Conservation (phyloP, 148 eudicot species). For the Heliamphora exappendiculata region DNA sequence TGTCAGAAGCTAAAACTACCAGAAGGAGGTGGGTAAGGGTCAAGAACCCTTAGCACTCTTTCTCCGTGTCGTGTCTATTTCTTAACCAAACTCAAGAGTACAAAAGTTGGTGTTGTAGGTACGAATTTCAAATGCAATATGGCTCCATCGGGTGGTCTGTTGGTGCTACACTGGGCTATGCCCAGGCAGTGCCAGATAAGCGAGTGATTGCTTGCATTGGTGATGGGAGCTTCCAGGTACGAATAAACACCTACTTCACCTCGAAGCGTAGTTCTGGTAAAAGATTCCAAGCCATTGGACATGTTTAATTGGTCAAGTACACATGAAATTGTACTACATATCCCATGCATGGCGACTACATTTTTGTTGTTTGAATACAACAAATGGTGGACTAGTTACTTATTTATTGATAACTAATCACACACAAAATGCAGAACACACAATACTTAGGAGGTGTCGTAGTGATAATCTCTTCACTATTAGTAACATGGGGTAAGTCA, state of each 20-base stretch:
- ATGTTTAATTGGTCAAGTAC: too few species aligned
- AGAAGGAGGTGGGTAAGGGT: conserved; percentile 12
- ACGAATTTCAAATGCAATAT: conserved; percentile 30
- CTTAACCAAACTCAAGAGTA: not conserved
- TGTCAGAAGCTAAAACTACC: conserved; percentile 16
- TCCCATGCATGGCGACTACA: too few species aligned
- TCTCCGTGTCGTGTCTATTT: not conserved
- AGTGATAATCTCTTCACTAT: too few species aligned
- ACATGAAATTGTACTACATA: too few species aligned
- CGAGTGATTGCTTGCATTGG: conserved; percentile 92
- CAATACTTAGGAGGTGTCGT: too few species aligned
- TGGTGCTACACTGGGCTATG: conserved; percentile 25
- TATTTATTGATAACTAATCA: too few species aligned
- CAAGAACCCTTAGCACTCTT: not conserved
- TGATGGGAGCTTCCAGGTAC: conserved; percentile 80
- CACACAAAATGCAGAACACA: too few species aligned
- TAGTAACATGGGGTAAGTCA: too few species aligned
- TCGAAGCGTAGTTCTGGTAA: not conserved
- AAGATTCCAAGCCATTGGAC: too few species aligned
- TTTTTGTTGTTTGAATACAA: too few species aligned
- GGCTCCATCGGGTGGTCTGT: conserved; percentile 29
- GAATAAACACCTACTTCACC: not conserved
- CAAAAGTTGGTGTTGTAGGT: conserved; percentile 21
- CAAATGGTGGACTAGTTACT: too few species aligned
- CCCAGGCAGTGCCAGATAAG: conserved; percentile 29